phyloP scores from a whole-genome alignment of 1,139 yeast species.

The Geotrichum citri-aurantii region DNA sequence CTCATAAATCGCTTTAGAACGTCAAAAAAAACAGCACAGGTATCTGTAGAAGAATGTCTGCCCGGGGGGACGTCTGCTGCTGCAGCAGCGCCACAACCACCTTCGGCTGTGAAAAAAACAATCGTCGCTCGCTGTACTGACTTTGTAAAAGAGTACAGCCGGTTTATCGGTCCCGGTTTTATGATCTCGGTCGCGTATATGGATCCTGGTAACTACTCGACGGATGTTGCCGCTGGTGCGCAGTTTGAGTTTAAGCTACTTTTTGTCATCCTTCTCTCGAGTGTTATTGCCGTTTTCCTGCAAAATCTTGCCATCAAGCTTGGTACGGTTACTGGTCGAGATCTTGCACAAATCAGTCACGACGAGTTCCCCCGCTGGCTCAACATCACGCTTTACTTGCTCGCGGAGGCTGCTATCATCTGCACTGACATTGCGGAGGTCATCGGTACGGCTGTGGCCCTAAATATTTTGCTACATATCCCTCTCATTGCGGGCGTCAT shows the following conservation, averaged over 20 bases:
- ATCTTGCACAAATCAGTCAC: conserved; percentile 81
- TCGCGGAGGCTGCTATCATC: conserved; percentile 83
- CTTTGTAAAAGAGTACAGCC: conserved; percentile 45
- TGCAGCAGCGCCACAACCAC: background rate
- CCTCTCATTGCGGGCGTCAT: conserved; percentile 78
- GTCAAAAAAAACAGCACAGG: background rate
- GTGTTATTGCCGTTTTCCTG: conserved; percentile 77
- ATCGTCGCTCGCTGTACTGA: background rate
- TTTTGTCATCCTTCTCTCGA: conserved; percentile 74
- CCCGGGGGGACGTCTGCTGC: background rate
- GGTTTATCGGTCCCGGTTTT: conserved; percentile 85
- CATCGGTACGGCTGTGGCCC: conserved; percentile 86
- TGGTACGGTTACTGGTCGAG: conserved; percentile 88
- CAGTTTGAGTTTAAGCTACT: conserved; percentile 76
- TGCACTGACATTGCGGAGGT: conserved; percentile 94
- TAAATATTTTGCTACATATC: conserved; percentile 70
- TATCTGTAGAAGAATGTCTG: background rate
- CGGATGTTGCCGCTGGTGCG: conserved; percentile 92
- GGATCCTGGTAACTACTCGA: conserved; percentile 97
- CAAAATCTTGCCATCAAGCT: conserved; percentile 80
- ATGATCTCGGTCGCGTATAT: conserved; percentile 94
- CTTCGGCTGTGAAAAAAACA: background rate
- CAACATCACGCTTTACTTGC: conserved; percentile 56
- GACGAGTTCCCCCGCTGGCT: conserved; percentile 60
- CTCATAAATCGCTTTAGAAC: background rate